These are phyloP conservation scores for Citrus cavaleriei DNA, from an alignment of 345 rosid species.

Conservation along the genomic window DNA sequence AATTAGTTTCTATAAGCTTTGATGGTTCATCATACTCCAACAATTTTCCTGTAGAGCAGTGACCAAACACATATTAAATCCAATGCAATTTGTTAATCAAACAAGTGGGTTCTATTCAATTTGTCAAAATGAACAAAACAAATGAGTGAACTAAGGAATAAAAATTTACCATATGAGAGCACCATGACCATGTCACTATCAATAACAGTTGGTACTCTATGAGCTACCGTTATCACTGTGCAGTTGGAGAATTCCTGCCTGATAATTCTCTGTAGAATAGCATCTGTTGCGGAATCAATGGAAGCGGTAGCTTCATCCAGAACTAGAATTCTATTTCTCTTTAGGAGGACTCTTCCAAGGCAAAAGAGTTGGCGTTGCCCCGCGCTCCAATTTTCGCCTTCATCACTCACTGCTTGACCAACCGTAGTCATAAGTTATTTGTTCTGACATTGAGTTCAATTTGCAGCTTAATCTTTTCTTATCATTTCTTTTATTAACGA, in stretches of 20 bases:
- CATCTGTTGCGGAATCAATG: conserved; percentile 69
- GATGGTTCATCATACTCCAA: conserved; percentile 67
- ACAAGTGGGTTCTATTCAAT: background rate
- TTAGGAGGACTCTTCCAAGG: conserved; percentile 65
- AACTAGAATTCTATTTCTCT: conserved; percentile 60
- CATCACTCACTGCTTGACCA: conserved; percentile 52
- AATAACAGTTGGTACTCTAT: conserved; percentile 68
- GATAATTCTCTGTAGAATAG: conserved; percentile 60
- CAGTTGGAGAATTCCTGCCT: conserved; percentile 60
- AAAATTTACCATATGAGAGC: conserved; percentile 56
- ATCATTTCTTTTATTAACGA: too few relatives aligned
- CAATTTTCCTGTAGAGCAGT: conserved; percentile 41
- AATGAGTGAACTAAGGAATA: background rate
- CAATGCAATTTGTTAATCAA: background rate
- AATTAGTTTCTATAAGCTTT: conserved; percentile 58
- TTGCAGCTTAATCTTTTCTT: too few relatives aligned
- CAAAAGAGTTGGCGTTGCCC: conserved; percentile 78
- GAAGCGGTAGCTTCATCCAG: conserved; percentile 76
- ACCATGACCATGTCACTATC: conserved; percentile 88
- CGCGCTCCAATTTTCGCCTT: conserved; percentile 86
- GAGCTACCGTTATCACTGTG: conserved; percentile 73
- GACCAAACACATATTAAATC: background rate
- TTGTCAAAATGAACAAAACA: background rate
- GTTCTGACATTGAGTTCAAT: background rate
- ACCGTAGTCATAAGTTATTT: background rate